A percentile compares a stretch with the other conserved stretches of the same genome.
These are phyloP conservation scores for Emydomyces testavorans DNA, from an alignment of 2,329 filamentous ascomycete species.

Conservation along the genomic window DNA sequence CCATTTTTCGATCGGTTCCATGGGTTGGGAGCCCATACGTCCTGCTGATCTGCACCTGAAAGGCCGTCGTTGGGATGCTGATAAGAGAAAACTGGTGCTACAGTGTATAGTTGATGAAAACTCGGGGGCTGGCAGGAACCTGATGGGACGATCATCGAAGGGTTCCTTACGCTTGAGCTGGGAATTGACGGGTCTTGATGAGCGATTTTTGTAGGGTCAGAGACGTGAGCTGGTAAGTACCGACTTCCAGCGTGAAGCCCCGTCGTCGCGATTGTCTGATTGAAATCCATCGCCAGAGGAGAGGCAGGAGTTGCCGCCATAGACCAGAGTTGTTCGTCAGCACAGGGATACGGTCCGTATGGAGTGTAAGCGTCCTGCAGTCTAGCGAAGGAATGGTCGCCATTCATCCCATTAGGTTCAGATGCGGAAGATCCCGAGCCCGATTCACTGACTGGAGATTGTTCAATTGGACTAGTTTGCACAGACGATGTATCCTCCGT, in stretches of 20 bases:
- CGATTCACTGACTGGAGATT: slow-evolving; percentile 10
- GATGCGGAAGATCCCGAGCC: slow-evolving; percentile 6
- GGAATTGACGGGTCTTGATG: not conserved
- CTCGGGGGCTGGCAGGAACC: not conserved
- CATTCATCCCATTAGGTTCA: slow-evolving; percentile 1
- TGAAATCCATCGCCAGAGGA: slow-evolving; percentile 9
- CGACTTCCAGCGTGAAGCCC: not conserved
- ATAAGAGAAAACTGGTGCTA: slow-evolving; percentile 3
- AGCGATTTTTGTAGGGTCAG: not conserved
- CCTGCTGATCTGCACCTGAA: slow-evolving; percentile 7
- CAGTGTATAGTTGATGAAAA: slow-evolving; percentile 3
- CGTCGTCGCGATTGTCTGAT: not conserved
- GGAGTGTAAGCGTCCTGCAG: slow-evolving; percentile 8
- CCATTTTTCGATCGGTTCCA: slow-evolving; percentile 10
- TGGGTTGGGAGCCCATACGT: slow-evolving; percentile 7
- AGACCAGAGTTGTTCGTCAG: slow-evolving; percentile 10
- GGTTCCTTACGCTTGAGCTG: not conserved
- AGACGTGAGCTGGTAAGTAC: not conserved
- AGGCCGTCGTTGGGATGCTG: slow-evolving; percentile 3
- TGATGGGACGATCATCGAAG: slow-evolving; percentile 1
- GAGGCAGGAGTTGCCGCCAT: slow-evolving; percentile 2
- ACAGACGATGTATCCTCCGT: slow-evolving; percentile 32
- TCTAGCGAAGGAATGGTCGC: slow-evolving; percentile 4
- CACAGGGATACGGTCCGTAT: slow-evolving; percentile 9
- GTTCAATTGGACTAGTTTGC: slow-evolving; percentile 8